phyloP scores from a whole-genome alignment of 768 basidiomycete genomes.

The Boletus reticulatus region DNA sequence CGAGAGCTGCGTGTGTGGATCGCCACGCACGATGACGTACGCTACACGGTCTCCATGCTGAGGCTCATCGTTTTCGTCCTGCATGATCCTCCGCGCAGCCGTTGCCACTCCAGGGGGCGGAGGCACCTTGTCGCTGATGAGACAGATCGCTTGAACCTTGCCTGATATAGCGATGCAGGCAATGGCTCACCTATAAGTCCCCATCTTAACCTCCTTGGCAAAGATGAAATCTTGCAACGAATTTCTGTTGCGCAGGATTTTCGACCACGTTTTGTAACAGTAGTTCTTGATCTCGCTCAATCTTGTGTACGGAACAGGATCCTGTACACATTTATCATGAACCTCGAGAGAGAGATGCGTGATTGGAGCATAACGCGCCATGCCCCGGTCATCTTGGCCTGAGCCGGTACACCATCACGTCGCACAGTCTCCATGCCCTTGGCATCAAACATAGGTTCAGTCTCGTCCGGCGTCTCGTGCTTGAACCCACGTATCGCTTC shows the following conservation, averaged over 20 bases:
- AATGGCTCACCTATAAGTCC: slow-evolving; percentile 75
- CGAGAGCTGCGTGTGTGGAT: slow-evolving; percentile 61
- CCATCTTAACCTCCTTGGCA: slow-evolving; percentile 90
- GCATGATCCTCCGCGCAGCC: slow-evolving; percentile 68
- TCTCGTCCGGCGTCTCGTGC: slow-evolving; percentile 81
- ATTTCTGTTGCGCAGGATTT: slow-evolving; percentile 74
- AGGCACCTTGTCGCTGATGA: slow-evolving; percentile 67
- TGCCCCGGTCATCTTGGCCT: slow-evolving; percentile 89
- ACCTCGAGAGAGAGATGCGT: not conserved
- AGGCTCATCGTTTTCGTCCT: slow-evolving; percentile 79
- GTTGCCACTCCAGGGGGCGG: slow-evolving; percentile 93
- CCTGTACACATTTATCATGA: slow-evolving; percentile 40
- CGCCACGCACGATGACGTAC: slow-evolving; percentile 77
- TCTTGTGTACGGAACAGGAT: slow-evolving; percentile 89
- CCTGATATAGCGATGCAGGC: not conserved
- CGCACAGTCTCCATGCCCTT: slow-evolving; percentile 98
- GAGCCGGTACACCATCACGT: slow-evolving; percentile 87
- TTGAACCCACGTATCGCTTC: slow-evolving; percentile 97
- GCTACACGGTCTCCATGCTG: slow-evolving; percentile 94
- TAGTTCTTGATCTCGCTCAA: slow-evolving; percentile 88
- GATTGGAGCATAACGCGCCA: slow-evolving; percentile 15
- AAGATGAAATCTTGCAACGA: slow-evolving; percentile 94
- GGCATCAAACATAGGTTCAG: slow-evolving; percentile 82
- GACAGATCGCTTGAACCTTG: not conserved
- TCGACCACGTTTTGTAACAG: slow-evolving; percentile 80